Evolutionary conservation across 2,329 filamentous ascomycete genomes (phyloP).

Genomic region (Neofusicoccum cordaticola): DNA sequence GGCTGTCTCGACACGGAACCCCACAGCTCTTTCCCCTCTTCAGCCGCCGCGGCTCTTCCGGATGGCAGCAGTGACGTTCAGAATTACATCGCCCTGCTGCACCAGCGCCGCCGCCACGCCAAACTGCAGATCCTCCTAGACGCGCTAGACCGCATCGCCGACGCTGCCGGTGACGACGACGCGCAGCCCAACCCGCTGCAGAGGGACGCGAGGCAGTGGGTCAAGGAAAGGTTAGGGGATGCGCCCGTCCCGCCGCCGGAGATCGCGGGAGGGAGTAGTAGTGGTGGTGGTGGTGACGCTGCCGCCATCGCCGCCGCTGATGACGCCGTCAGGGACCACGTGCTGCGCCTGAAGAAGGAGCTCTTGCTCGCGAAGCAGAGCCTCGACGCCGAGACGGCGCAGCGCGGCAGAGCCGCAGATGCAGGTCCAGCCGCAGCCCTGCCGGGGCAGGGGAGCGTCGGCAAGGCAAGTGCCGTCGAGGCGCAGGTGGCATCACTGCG

Average conservation of each 20-base stretch:
- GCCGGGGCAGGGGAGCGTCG: not conserved
- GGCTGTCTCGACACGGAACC: not conserved
- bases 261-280: slow-evolving; percentile 23
- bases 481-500: slow-evolving; percentile 41
- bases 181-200: slow-evolving; percentile 26
- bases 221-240: slow-evolving; percentile 33
- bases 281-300: slow-evolving; percentile 24
- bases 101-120: slow-evolving; percentile 44
- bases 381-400: slow-evolving; percentile 31
- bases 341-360: slow-evolving; percentile 39
- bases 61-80: not conserved
- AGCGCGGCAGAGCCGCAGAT: not conserved
- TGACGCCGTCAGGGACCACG: slow-evolving; percentile 24
- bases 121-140: slow-evolving; percentile 48
- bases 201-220: slow-evolving; percentile 24
- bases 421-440: not conserved
- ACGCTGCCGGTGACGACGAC: slow-evolving; percentile 11
- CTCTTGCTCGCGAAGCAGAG: slow-evolving; percentile 33
- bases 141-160: slow-evolving; percentile 40
- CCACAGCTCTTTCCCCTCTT: not conserved
- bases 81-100: slow-evolving; percentile 45
- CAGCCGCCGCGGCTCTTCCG: not conserved
- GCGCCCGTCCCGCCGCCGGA: slow-evolving; percentile 35
- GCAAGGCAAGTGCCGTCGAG: slow-evolving; percentile 18
- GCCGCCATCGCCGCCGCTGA: slow-evolving; percentile 22